phyloP scores from a whole-genome alignment of 2,329 filamentous ascomycete genomes.

The Scleromitrula shiraiana region DNA sequence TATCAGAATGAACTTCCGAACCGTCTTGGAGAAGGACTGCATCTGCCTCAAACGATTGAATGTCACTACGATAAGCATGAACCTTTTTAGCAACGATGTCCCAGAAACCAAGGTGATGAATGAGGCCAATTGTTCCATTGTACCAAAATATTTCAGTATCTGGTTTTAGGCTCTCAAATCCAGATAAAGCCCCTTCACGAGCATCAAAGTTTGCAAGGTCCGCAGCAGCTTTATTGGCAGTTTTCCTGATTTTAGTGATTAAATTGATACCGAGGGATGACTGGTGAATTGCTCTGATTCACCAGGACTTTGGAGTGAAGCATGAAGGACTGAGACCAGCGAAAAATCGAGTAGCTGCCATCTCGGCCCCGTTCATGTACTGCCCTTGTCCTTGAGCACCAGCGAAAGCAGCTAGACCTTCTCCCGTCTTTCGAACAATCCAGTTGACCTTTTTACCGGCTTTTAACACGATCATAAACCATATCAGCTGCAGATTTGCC shows the following conservation, averaged over 20 bases:
- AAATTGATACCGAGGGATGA: constrained; percentile 15
- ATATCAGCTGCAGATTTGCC: constrained; percentile 3
- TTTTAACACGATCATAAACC: neutral
- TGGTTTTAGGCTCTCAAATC: constrained; percentile 2
- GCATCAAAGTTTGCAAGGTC: constrained; percentile 20
- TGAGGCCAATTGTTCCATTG: constrained; percentile 23
- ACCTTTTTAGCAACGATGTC: constrained; percentile 20
- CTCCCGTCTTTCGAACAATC: neutral
- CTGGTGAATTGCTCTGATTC: constrained; percentile 9
- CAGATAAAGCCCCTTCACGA: constrained; percentile 16
- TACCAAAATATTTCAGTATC: constrained; percentile 22
- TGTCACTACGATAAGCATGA: constrained; percentile 2
- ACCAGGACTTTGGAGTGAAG: constrained; percentile 11
- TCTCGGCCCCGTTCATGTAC: constrained; percentile 14
- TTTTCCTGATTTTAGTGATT: constrained; percentile 17
- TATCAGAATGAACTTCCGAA: constrained; percentile 19
- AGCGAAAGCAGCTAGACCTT: neutral
- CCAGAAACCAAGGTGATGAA: constrained; percentile 25
- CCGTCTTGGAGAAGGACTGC: constrained; percentile 13
- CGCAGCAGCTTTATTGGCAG: constrained; percentile 18
- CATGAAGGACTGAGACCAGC: constrained; percentile 12
- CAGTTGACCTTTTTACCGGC: neutral
- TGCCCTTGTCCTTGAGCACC: neutral
- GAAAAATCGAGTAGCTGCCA: constrained; percentile 12
- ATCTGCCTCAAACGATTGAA: constrained; percentile 15